Evolutionary conservation across 2,329 filamentous ascomycete genomes (phyloP), one percentile per base, ranked within the genome.

Genomic region (Emergomyces africanus): DNA sequence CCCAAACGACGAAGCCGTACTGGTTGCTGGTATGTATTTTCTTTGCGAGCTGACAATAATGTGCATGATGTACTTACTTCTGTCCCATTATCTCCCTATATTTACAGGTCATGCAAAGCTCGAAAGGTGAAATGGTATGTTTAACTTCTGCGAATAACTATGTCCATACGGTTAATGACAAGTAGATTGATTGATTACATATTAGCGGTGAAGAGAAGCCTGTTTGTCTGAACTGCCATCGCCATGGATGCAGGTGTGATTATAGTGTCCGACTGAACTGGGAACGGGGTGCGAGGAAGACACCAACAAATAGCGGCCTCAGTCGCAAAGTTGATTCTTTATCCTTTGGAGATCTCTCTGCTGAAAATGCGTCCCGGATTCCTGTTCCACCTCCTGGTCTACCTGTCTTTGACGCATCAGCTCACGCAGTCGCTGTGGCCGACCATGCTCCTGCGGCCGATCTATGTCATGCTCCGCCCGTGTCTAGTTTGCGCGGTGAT

Each of bases 211-310:
- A 92, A 71, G 85, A 88, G 68, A 86, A 86, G 64, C 88, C 89
- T 15, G 74, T 72, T 62, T 92, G 89, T 72, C 67, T 80, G 90
- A 90, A 35, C 68, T 92, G 89, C 71, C 79, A 84, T 66, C 83
- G 83, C 62, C 83, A 85, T 63, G 84, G 84, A 61, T 87, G 90
- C 68, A 75, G 76, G 53, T 94, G 89, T 75, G 88, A 94, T 72
- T 92, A 91, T 70, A 88, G 83, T 66, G 88, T 92, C 65, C 81
- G 87, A 37, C 75, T 92, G 64, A 91, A 91, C 66, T 92, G 89
- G 89, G 85, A 87, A 61, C 87, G 88, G 4, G 81, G 88, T 59
- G 79, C 37, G 28, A 64, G 48, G 54, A 61, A 58, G 49, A 60
- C 58, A 46, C 12, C 3, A 25, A 3, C 37, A 30, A 56, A n/a